phyloP scores from a whole-genome alignment of 169 alveolate genomes.

The Plasmodium fragile region DNA sequence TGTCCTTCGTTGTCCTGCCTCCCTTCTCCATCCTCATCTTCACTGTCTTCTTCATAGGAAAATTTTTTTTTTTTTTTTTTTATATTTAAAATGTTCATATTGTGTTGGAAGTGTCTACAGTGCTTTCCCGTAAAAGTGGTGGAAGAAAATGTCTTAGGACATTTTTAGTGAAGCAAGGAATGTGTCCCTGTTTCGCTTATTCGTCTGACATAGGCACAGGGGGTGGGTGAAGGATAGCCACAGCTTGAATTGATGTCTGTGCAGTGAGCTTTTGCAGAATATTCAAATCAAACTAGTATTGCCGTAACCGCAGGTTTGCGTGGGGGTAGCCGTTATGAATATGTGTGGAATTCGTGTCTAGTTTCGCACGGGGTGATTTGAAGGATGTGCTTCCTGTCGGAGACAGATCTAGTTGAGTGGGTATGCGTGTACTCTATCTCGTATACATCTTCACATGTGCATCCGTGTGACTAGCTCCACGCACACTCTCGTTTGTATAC shows the following conservation, averaged over 20 bases:
- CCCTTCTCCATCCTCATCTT: not conserved
- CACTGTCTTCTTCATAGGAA: slow-evolving; percentile 18
- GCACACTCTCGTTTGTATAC: not conserved
- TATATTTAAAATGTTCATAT: slow-evolving; percentile 27
- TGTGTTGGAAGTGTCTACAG: not conserved
- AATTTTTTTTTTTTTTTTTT: slow-evolving; percentile 23
- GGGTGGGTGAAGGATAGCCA: not conserved
- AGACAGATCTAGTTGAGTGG: not conserved
- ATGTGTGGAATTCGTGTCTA: not conserved
- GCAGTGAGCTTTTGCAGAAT: not conserved
- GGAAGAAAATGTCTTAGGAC: not conserved
- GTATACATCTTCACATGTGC: not conserved
- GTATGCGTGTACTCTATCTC: not conserved
- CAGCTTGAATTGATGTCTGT: not conserved
- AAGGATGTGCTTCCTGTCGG: not conserved
- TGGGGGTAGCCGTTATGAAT: not conserved
- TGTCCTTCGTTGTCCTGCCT: not conserved
- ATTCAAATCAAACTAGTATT: not conserved
- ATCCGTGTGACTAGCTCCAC: not conserved
- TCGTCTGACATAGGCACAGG: not conserved
- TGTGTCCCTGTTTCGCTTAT: not conserved
- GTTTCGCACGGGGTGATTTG: not conserved
- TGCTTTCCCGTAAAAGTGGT: not conserved
- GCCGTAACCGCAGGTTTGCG: not conserved
- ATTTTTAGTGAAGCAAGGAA: not conserved